Conservation (phyloP, 2,329 filamentous ascomycete genomes). For the Ophidiomyces ophidiicola region DNA sequence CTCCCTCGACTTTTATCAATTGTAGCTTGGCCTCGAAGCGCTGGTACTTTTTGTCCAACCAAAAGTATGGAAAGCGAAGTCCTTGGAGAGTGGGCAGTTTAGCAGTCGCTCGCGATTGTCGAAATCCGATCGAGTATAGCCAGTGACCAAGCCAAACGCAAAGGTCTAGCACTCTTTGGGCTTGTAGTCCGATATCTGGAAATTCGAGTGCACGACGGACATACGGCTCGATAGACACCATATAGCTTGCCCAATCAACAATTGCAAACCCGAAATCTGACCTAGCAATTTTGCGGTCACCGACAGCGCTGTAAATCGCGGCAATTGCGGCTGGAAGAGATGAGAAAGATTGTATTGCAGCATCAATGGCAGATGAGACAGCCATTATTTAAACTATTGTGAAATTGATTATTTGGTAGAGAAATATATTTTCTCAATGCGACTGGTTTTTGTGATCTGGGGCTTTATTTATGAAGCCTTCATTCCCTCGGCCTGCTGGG, state of each 20-base stretch:
- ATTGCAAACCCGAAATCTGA: conserved; percentile 9
- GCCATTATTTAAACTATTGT: conserved; percentile 4
- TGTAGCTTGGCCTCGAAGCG: conserved; percentile 5
- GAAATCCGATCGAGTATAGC: conserved; percentile 8
- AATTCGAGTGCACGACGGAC: conserved; percentile 4
- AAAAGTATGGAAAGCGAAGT: conserved; percentile 4
- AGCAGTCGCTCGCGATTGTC: conserved; percentile 4
- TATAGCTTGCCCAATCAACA: conserved; percentile 9
- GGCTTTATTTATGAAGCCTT: no score
- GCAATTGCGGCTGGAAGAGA: conserved; percentile 4
- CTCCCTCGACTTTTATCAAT: conserved; percentile 6
- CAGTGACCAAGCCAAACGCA: conserved; percentile 6
- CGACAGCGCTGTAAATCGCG: conserved; percentile 7
- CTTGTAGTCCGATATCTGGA: conserved; percentile 6
- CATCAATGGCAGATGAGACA: background rate
- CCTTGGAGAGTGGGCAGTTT: background rate
- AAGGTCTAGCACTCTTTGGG: conserved; percentile 6
- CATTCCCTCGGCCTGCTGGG: no score
- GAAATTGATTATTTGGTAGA: no score
- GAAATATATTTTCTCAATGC: no score
- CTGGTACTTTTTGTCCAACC: conserved; percentile 6
- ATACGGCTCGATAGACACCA: conserved; percentile 9
- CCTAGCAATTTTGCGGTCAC: conserved; percentile 6
- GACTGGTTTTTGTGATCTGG: no score
- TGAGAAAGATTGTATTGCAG: conserved; percentile 6